These are phyloP conservation scores for Leccinum disarticulatum DNA, from an alignment of 768 basidiomycete genomes.

Conservation along the genomic window DNA sequence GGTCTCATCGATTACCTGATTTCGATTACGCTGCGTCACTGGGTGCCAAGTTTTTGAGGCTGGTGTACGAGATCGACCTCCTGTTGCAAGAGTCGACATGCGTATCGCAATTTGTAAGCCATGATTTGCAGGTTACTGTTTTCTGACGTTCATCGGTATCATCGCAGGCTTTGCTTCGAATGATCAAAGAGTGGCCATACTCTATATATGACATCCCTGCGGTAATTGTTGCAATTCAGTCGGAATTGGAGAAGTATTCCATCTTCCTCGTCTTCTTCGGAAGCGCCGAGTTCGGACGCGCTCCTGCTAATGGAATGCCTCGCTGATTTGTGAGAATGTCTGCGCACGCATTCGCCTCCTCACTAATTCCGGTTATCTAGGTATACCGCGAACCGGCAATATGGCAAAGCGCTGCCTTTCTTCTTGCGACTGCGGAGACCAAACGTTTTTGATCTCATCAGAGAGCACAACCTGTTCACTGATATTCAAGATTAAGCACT, in stretches of 20 bases:
- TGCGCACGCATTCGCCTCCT: background rate
- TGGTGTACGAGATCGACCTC: constrained; percentile 65
- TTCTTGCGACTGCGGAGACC: constrained; percentile 83
- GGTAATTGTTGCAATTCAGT: constrained; percentile 86
- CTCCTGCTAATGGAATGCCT: constrained; percentile 89
- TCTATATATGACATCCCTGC: constrained; percentile 87
- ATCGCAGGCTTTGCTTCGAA: constrained; percentile 66
- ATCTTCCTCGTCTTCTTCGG: constrained; percentile 48
- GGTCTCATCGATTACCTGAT: constrained; percentile 72
- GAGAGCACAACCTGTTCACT: constrained; percentile 91
- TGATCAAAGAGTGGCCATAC: constrained; percentile 85
- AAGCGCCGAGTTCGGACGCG: constrained; percentile 45
- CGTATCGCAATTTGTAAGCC: constrained; percentile 54
- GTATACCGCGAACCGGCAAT: constrained; percentile 85
- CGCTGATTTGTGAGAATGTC: constrained; percentile 71
- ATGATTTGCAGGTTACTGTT: constrained; percentile 5
- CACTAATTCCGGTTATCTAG: constrained; percentile 39
- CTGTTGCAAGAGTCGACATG: constrained; percentile 47
- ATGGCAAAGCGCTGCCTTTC: constrained; percentile 90
- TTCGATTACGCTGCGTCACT: constrained; percentile 77
- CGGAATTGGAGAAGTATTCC: constrained; percentile 70
- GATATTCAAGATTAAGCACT: constrained; percentile 93
- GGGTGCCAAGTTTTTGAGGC: too few relatives aligned
- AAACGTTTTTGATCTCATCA: constrained; percentile 92
- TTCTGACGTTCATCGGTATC: background rate